These are phyloP conservation scores for Macadamia integrifolia DNA, from an alignment of 164 flowering plant genomes.

Conservation along the genomic window DNA sequence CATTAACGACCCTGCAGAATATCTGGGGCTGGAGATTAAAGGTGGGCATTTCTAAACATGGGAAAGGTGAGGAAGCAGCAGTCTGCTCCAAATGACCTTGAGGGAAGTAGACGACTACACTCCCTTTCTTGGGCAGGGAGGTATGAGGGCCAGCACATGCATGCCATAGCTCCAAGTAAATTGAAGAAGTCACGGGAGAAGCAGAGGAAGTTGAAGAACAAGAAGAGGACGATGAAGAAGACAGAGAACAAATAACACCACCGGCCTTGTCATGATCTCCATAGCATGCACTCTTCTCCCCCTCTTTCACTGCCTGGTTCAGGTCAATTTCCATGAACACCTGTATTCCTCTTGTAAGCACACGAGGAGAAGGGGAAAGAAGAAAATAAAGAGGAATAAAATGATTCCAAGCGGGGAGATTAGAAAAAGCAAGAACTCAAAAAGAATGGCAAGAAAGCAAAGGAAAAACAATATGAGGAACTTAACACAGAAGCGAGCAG, in stretches of 20 bases:
- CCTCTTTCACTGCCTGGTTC: conserved; percentile 57
- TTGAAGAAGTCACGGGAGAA: conserved; percentile 38
- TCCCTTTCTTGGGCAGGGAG: conserved; percentile 59
- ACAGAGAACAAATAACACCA: conserved; percentile 25
- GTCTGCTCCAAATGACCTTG: conserved; percentile 70
- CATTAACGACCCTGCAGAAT: conserved; percentile 79
- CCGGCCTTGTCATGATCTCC: conserved; percentile 37
- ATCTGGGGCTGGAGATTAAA: conserved; percentile 79
- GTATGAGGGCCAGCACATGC: conserved; percentile 77
- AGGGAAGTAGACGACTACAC: conserved; percentile 59
- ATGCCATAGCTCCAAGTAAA: conserved; percentile 68
- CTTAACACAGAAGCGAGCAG: neutral
- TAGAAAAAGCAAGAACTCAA: conserved; percentile 15
- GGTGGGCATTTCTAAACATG: conserved; percentile 48
- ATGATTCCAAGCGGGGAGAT: conserved; percentile 8
- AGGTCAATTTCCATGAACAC: conserved; percentile 89
- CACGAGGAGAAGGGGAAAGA: neutral
- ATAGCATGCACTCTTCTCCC: conserved; percentile 34
- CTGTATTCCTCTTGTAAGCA: conserved; percentile 10
- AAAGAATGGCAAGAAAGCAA: conserved; percentile 14
- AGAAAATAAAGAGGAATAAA: conserved; percentile 10
- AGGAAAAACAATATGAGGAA: neutral
- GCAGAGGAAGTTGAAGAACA: conserved; percentile 39
- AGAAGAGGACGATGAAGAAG: conserved; percentile 14
- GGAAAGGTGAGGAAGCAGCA: conserved; percentile 43